These are phyloP conservation scores for Penicillium sp. DNA, from an alignment of 2,329 filamentous ascomycete species.

Conservation along the genomic window DNA sequence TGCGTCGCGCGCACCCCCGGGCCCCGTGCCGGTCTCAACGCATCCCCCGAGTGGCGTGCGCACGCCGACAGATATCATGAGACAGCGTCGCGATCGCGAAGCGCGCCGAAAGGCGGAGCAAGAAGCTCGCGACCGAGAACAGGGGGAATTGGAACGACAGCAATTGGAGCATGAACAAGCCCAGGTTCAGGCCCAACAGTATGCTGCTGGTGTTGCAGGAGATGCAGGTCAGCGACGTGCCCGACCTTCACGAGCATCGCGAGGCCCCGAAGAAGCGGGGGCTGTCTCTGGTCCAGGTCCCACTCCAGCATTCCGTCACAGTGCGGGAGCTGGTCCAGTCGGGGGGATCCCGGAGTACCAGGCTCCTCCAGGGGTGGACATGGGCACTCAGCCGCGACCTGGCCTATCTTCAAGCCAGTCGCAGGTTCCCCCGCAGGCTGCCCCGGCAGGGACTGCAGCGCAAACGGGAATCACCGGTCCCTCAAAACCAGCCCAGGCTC, in stretches of 20 bases:
- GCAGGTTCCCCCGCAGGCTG: slow-evolving; percentile 18
- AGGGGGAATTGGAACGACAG: slow-evolving; percentile 47
- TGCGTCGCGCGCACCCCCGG: slow-evolving; percentile 47
- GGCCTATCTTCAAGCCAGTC: slow-evolving; percentile 18
- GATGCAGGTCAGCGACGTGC: slow-evolving; percentile 29
- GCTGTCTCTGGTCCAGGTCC: slow-evolving; percentile 3
- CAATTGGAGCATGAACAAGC: slow-evolving; percentile 36
- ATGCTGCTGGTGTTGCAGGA: slow-evolving; percentile 43
- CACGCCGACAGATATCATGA: slow-evolving; percentile 87
- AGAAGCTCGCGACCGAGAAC: slow-evolving; percentile 54
- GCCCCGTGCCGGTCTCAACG: slow-evolving; percentile 50
- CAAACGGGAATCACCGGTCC: slow-evolving; percentile 17
- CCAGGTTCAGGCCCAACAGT: slow-evolving; percentile 26
- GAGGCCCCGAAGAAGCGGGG: slow-evolving; percentile 13
- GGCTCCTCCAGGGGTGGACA: slow-evolving; percentile 4
- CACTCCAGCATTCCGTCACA: slow-evolving; percentile 11
- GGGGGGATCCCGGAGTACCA: slow-evolving; percentile 19
- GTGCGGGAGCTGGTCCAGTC: slow-evolving; percentile 10
- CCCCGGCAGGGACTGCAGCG: slow-evolving; percentile 13
- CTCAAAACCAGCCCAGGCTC: slow-evolving; percentile 23
- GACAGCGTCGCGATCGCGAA: slow-evolving; percentile 72
- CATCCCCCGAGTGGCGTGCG: slow-evolving; percentile 57
- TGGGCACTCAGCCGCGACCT: slow-evolving; percentile 14
- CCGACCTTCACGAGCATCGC: slow-evolving; percentile 9
- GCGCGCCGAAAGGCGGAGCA: slow-evolving; percentile 62